phyloP scores from a whole-genome alignment of 2,329 filamentous ascomycete species.

The Xylaria sp. region DNA sequence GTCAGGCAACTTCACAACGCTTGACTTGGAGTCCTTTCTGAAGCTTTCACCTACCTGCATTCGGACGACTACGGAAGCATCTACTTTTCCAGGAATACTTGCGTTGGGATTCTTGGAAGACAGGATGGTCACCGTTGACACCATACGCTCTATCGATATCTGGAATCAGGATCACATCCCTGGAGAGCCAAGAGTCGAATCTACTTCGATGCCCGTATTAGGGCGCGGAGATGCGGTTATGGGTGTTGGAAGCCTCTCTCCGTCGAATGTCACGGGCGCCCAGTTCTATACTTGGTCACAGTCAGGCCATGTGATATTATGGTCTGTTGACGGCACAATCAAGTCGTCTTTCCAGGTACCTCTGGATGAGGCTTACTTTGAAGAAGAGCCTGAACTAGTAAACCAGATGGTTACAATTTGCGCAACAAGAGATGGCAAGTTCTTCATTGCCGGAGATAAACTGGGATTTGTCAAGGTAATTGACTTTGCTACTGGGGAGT shows the following conservation, averaged over 20 bases:
- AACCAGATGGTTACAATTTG: slow-evolving; percentile 71
- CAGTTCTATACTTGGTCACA: slow-evolving; percentile 91
- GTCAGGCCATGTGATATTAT: slow-evolving; percentile 82
- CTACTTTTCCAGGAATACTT: slow-evolving; percentile 59
- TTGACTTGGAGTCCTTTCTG: slow-evolving; percentile 62
- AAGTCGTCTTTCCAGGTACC: slow-evolving; percentile 72
- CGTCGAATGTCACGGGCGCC: slow-evolving; percentile 69
- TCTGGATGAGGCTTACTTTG: slow-evolving; percentile 69
- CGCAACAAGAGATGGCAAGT: slow-evolving; percentile 68
- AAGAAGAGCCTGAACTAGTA: slow-evolving; percentile 60
- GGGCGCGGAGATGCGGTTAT: slow-evolving; percentile 73
- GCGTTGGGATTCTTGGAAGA: slow-evolving; percentile 75
- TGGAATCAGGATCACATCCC: slow-evolving; percentile 61
- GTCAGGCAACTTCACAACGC: slow-evolving; percentile 66
- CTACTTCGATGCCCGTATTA: slow-evolving; percentile 63
- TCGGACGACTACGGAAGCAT: slow-evolving; percentile 51
- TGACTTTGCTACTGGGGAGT: slow-evolving; percentile 68
- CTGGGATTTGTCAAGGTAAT: slow-evolving; percentile 82
- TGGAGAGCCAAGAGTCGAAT: slow-evolving; percentile 49
- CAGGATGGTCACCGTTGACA: slow-evolving; percentile 79
- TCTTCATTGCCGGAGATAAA: slow-evolving; percentile 85
- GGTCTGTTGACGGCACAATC: slow-evolving; percentile 78
- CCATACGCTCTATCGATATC: slow-evolving; percentile 78
- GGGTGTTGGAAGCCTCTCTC: slow-evolving; percentile 74
- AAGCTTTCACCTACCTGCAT: slow-evolving; percentile 54